Evolutionary conservation across 1,139 yeast species (phyloP), one percentile per base, ranked within the genome.

Genomic region (Suhomyces ambrosiae): DNA sequence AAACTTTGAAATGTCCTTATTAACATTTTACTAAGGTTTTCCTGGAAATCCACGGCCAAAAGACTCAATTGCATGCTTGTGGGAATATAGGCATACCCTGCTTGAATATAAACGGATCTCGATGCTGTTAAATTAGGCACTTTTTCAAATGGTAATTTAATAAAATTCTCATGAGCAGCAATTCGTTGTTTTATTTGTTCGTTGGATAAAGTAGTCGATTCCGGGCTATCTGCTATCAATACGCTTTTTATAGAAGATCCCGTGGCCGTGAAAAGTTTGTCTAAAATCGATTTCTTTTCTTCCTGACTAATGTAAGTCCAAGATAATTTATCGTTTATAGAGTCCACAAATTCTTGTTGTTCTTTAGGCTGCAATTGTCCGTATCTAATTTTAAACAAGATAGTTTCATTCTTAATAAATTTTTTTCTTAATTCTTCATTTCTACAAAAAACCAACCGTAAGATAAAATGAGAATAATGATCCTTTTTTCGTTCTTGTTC

Each of bases 371-470:
- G 85, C 47, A 86, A 70, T 53, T 74, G 61, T 44, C 74, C 74
- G 58, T 77, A 90, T 46, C 98, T 71, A 33, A 89, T 67, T 52
- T 75, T 79, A 65, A 94, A 90, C 33, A 94, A 67, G 13, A 76
- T 65, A 1, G 86, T 70, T 55, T 92, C 99, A 31, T 88, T 80
- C 48, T 80, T 78, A 27, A 86, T 68, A 53, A 92, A 90, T 53
- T 92, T 80, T 32, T 74, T 78, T 39, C 97, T 73, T 35, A 90
- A 72, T 44, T 92, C 97, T 39, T 86, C 87, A n/a, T 85, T 79
- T 45, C 96, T 78, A 55, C 97, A 87, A 56, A 92, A 92, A 37
- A 95, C 96, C 35, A 92, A 69, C 41, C 97, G 71, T 46, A 92
- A 67, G 30, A 90, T 90, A 55, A 70, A 92, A 62, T 92, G 99